Conservation (phyloP, 2,329 filamentous ascomycete species). For the Trichothecium sympodiale region DNA sequence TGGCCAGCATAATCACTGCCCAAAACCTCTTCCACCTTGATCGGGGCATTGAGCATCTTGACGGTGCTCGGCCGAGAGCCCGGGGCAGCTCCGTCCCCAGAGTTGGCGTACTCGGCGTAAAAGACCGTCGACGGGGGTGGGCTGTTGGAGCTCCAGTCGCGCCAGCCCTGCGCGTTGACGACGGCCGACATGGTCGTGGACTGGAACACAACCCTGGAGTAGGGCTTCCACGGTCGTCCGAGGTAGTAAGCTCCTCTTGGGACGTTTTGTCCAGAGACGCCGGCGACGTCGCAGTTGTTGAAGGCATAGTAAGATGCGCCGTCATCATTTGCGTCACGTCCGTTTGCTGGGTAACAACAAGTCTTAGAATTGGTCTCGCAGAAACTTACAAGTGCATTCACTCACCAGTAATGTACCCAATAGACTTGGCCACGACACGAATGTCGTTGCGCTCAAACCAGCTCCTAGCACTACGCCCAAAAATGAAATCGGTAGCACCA, state of each 20-base stretch:
- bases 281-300: conserved; percentile 30
- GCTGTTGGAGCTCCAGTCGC: conserved; percentile 36
- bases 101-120: conserved; percentile 50
- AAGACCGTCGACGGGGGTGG: conserved; percentile 38
- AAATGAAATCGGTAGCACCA: conserved; percentile 40
- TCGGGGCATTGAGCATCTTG: too few species aligned
- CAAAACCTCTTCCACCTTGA: too few species aligned
- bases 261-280: conserved; percentile 24
- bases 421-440: conserved; percentile 19
- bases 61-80: too few species aligned
- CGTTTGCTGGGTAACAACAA: conserved; percentile 20
- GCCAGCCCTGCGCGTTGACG: conserved; percentile 50
- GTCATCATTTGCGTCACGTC: conserved; percentile 20
- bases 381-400: background rate
- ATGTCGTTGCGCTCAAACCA: conserved; percentile 34
- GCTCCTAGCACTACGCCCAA: conserved; percentile 27
- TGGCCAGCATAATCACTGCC: too few species aligned
- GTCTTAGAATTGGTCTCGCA: background rate
- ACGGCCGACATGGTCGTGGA: conserved; percentile 38
- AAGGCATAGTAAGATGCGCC: conserved; percentile 33
- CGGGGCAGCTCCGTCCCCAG: conserved; percentile 36
- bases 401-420: conserved; percentile 31
- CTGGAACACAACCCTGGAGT: conserved; percentile 37
- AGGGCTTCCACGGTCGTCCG: conserved; percentile 35
- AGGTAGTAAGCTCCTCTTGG: conserved; percentile 30